Evolutionary conservation across 129 eudicot genomes (phyloP).

Genomic region (Flaveria linearis): DNA sequence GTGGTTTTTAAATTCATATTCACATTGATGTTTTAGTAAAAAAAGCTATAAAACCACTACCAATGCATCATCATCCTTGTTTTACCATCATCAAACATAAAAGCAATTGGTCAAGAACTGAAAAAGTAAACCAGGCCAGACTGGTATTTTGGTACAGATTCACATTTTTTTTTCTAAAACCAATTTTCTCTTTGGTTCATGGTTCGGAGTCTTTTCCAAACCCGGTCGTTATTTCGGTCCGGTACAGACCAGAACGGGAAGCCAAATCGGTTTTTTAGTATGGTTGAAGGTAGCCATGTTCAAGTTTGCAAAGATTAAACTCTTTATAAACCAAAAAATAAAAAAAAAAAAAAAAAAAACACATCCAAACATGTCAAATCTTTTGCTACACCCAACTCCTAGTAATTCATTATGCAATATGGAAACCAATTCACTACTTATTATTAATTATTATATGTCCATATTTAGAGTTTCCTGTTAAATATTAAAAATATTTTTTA

Average conservation of each 20-base stretch:
- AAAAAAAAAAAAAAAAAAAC: too few relatives aligned
- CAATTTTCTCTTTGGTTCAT: neutral
- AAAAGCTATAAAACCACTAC: too few relatives aligned
- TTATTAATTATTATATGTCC: too few relatives aligned
- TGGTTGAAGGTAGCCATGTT: neutral
- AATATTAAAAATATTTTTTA: neutral
- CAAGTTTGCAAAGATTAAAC: neutral
- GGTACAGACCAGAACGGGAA: too few relatives aligned
- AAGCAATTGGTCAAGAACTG: neutral
- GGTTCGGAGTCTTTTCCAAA: neutral
- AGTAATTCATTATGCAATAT: neutral
- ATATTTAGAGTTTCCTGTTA: neutral
- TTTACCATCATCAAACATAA: too few relatives aligned
- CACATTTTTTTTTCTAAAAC: neutral
- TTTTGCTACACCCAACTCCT: neutral
- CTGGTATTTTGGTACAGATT: neutral
- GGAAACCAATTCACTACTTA: neutral
- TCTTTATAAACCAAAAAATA: neutral
- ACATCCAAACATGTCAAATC: neutral
- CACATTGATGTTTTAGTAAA: too few relatives aligned
- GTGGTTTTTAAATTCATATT: too few relatives aligned
- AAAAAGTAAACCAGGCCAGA: neutral
- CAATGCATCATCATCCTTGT: too few relatives aligned
- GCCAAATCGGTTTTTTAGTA: neutral
- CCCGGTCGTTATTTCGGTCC: neutral